A percentile compares a stretch with the other conserved stretches of the same genome.
phyloP scores from a whole-genome alignment of 345 rosid genomes.

The Aquilaria malaccensis region DNA sequence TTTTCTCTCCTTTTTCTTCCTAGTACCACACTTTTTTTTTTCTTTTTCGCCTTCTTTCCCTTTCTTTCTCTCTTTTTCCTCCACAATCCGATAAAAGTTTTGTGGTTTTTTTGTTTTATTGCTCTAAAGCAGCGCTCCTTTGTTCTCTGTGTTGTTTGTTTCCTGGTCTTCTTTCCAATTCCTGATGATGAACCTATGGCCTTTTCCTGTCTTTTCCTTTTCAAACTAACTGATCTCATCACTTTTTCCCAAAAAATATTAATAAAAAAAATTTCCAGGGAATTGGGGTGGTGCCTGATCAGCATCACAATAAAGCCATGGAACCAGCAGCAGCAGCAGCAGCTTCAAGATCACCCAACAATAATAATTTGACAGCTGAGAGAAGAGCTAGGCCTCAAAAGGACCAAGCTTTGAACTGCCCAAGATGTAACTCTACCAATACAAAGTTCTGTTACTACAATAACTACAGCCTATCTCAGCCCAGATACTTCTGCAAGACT shows the following conservation, averaged over 20 bases:
- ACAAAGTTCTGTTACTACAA: conserved; percentile 59
- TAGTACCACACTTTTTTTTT: conserved; percentile 12
- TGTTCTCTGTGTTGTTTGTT: conserved; percentile 21
- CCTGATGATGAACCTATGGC: conserved; percentile 24
- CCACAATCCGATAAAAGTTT: conserved; percentile 13
- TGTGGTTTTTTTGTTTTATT: conserved; percentile 17
- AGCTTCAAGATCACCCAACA: neutral
- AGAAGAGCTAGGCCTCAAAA: conserved; percentile 32
- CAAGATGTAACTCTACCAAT: conserved; percentile 45
- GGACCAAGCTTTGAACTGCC: conserved; percentile 43
- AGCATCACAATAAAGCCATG: conserved; percentile 19
- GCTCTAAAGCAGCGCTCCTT: conserved; percentile 14
- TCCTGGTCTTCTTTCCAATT: conserved; percentile 2
- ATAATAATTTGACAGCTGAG: conserved; percentile 5
- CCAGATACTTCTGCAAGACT: conserved; percentile 51
- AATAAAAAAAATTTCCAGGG: conserved; percentile 21
- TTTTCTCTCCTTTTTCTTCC: conserved; percentile 15
- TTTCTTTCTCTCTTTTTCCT: neutral
- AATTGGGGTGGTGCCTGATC: conserved; percentile 13
- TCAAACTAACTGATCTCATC: too few relatives aligned
- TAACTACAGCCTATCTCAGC: conserved; percentile 56
- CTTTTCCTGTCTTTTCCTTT: conserved; percentile 6
- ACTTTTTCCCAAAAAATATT: neutral
- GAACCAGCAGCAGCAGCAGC: conserved; percentile 24
- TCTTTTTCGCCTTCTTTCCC: neutral